Base-by-base conservation (phyloP, 2,329 filamentous ascomycete genomes). In the Sporothrix brunneoviolacea region DNA sequence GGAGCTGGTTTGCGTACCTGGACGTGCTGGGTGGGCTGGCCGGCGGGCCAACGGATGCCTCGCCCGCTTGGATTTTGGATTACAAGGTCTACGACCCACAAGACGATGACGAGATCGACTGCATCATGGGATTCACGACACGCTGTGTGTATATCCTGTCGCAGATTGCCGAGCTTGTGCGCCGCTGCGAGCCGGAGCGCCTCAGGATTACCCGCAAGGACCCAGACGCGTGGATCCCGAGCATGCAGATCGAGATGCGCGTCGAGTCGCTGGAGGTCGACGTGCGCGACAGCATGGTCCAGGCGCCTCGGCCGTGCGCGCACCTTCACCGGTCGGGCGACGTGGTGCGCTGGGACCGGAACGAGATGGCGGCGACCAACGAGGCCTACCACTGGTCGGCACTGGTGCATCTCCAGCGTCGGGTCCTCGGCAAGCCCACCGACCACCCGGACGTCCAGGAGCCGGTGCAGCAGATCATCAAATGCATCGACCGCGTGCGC, bases 1-100 rank as follows among this genome's bases (percentile, higher is more conserved):
- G 80, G 57, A 81, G 86, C 52, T 94, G 88, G 88, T 85, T 93
- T 56, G 85, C 84, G 2, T 93, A 93, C 65, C 75, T 94, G 18
- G 88, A 93, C 61, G 82, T 93, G 1, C 70, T 93, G 50, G 88
- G 87, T 21, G 83, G 80, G 37, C 71, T 94, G 22, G 83, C 71
- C 49, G 86, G 85, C 15, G 40, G 70, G 43, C 71, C 71, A 30
- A 73, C 73, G 30, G 72, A 72, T 19, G 75, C 78, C 0, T 68
- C 80, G 8, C 72, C 68, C 49, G 58, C 71, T 55, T 65, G 73
- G 72, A 62, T 81, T 70, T 65, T 79, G 65, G 73, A 73, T 58
- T 68, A 72, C 55, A 65, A 67, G 30, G 64, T 73, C 10, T 76
- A 79, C 53, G 75, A 76, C 51, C 71, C 69, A 4, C 73, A 78